Base-by-base conservation (phyloP, 1,284 basidiomycete genomes). In the Salmacisia buchloeana region DNA sequence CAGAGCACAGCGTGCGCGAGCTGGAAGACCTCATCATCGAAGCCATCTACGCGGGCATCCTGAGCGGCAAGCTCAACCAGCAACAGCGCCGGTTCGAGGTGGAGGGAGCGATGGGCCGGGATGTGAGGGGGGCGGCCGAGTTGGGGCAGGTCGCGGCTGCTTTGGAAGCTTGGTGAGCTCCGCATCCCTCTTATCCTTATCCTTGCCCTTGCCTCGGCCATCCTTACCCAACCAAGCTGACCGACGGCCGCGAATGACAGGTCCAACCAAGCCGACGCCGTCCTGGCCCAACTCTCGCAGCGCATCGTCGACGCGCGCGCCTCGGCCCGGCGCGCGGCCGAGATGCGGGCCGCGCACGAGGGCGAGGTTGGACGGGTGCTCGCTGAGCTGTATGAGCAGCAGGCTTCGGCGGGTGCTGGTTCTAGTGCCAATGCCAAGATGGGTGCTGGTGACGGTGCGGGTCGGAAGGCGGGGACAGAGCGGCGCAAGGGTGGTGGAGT, bases 11-110 rank as follows among this genome's bases (percentile, higher is more conserved):
- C 35, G 57, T 60, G 1, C 61, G 72, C 9, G 89, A 90, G 68
- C 86, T 97, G 3, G 94, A 97, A 79, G 93, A 97, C 80, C 85
- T 96, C 68, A 89, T 97, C 79, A 97, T 98, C 79, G 93, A 97
- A 73, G 88, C 89, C 9, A 91, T 97, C 77, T 97, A 97, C 80
- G 86, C 90, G 39, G 89, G 90, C 72, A 83, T 97, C 56, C 84
- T 97, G 41, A 86, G 86, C 49, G 94, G 91, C 12, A 92, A 91
- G 73, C 87, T 98, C 58, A 91, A 97, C 80, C 93, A 97, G 81
- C 90, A 90, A 74, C 85, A 89, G 69, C 85, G 87, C 65, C 86
- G 91, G 67, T 84, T 97, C 64, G 89, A 94, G 77, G 87, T 97
- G 33, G 90, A 94, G 78, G 91, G 90, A 75, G 91, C 89, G 0